Evolutionary conservation across 1,284 basidiomycete species (phyloP).

Genomic region (Boletus austroedulis): DNA sequence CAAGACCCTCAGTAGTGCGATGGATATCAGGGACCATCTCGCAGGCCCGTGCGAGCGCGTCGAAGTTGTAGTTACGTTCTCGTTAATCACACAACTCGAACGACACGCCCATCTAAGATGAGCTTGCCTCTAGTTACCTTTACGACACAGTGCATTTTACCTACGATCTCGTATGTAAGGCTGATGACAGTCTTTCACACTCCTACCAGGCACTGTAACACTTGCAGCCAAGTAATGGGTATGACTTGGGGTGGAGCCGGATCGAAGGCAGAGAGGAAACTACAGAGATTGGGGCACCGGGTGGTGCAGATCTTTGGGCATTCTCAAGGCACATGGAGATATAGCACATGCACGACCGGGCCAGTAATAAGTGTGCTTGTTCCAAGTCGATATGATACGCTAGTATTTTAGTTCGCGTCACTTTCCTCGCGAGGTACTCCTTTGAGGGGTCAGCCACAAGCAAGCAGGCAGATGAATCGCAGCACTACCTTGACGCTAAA

Average conservation of each 20-base stretch:
- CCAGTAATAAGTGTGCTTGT: not conserved
- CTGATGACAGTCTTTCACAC: not conserved
- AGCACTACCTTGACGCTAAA: not conserved
- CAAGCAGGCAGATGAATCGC: not conserved
- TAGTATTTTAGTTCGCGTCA: not conserved
- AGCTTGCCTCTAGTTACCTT: no score
- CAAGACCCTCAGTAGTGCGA: constrained; percentile 90
- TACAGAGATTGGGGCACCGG: not conserved
- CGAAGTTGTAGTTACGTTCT: no score
- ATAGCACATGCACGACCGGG: not conserved
- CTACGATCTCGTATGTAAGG: not conserved
- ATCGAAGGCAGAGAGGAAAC: not conserved
- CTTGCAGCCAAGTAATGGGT: not conserved
- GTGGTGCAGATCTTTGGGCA: no score
- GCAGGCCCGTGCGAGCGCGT: constrained; percentile 93
- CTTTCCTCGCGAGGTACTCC: not conserved
- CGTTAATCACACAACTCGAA: no score
- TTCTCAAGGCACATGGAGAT: not conserved
- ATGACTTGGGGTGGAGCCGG: not conserved
- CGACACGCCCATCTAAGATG: no score
- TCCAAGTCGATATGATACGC: not conserved
- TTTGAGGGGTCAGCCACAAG: not conserved
- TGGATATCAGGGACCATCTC: constrained; percentile 98
- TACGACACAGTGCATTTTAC: no score
- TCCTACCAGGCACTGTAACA: constrained; percentile 62